Percentiles rank a stretch among this genome's conserved stretches.
phyloP scores from a whole-genome alignment of 352 stramenopile species.

The Thraustochytrium striatum region DNA sequence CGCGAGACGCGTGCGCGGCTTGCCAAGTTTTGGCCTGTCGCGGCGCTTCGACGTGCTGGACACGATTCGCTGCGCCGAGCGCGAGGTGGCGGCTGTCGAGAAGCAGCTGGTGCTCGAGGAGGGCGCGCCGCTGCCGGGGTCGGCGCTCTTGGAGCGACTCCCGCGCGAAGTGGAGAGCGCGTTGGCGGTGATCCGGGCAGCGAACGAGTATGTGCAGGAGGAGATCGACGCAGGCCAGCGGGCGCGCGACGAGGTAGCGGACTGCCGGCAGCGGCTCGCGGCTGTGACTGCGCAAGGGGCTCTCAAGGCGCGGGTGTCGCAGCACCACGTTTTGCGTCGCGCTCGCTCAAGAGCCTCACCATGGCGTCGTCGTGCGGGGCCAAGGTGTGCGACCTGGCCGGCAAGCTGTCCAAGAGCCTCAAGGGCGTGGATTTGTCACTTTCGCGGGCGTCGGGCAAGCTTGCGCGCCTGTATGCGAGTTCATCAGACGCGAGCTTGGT shows the following conservation, averaged over 20 bases:
- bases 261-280: background rate
- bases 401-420: background rate
- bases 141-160: background rate
- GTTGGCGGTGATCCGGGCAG: background rate
- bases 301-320: constrained; percentile 11
- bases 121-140: background rate
- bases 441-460: background rate
- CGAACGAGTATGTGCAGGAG: background rate
- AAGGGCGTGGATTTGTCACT: background rate
- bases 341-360: background rate
- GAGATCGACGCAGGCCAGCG: background rate
- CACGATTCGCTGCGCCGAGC: background rate
- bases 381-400: background rate
- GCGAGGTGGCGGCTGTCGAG: background rate
- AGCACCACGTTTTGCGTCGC: constrained; percentile 15
- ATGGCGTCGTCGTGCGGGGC: constrained; percentile 7
- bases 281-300: background rate
- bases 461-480: background rate
- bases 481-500: background rate
- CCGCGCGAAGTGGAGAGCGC: background rate
- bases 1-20: background rate
- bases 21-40: background rate
- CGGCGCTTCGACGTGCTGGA: constrained; percentile 4
- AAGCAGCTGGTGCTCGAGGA: background rate
- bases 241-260: background rate